A percentile compares a stretch with the other conserved stretches of the same genome.
Conservation (phyloP, 192 early-diverging fungal genomes). For the Gamsiella multidivaricata region DNA sequence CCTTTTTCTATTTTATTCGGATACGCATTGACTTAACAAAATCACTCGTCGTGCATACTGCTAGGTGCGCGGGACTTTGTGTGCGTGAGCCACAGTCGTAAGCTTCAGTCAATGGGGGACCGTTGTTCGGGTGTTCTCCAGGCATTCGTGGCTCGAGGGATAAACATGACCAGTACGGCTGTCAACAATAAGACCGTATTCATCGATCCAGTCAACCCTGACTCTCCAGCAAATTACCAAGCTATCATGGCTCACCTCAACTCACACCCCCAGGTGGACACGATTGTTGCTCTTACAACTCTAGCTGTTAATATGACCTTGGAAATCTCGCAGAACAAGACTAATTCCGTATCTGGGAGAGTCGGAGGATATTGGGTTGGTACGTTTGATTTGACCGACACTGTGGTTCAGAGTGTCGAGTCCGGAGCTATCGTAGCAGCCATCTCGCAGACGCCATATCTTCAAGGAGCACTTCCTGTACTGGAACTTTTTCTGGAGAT, state of each 20-base stretch:
- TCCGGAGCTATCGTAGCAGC: slow-evolving; percentile 14
- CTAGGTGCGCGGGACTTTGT: slow-evolving; percentile 42
- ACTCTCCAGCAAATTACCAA: background rate
- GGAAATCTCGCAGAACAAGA: slow-evolving; percentile 4
- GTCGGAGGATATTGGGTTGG: slow-evolving; percentile 36
- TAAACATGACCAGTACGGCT: background rate
- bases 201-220: background rate
- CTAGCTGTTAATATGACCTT: background rate
- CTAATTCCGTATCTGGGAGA: slow-evolving; percentile 4
- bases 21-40: too few relatives aligned
- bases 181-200: slow-evolving; percentile 21
- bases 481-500: slow-evolving; percentile 32
- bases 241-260: slow-evolving; percentile 1
- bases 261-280: slow-evolving; percentile 5
- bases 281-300: slow-evolving; percentile 13
- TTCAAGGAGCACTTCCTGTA: slow-evolving; percentile 40
- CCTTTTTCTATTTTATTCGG: background rate
- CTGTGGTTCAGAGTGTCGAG: slow-evolving; percentile 10
- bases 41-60: too few relatives aligned
- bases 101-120: slow-evolving; percentile 15
- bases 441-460: slow-evolving; percentile 36
- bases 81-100: slow-evolving; percentile 6
- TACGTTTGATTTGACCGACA: slow-evolving; percentile 27
- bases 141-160: slow-evolving; percentile 19
- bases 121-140: slow-evolving; percentile 40